A percentile compares a stretch with the other conserved stretches of the same genome.
Evolutionary conservation across 2,329 filamentous ascomycete species (phyloP).

Genomic region (Ophiostoma fasciatum): DNA sequence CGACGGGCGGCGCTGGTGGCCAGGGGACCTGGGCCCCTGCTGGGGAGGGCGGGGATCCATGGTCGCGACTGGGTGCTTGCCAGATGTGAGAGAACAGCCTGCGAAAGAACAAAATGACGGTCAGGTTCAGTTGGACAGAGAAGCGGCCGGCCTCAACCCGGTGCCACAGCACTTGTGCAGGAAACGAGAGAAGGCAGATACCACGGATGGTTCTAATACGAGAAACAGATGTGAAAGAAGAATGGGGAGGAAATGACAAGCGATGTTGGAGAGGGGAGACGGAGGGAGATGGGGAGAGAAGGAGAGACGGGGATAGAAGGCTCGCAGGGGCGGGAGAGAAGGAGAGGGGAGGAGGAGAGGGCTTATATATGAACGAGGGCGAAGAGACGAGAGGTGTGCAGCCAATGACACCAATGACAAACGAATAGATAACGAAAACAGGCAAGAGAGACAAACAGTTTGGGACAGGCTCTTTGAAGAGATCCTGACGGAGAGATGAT

Average conservation of each 20-base stretch:
- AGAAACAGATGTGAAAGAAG: too few relatives aligned
- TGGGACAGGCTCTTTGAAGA: too few relatives aligned
- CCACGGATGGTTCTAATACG: too few relatives aligned
- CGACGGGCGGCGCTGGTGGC: constrained; percentile 4
- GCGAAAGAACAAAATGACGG: background rate
- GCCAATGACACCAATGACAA: too few relatives aligned
- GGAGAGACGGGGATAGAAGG: too few relatives aligned
- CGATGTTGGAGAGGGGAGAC: background rate
- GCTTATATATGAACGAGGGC: background rate
- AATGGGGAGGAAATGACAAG: too few relatives aligned
- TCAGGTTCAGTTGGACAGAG: too few relatives aligned
- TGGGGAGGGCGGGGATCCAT: background rate
- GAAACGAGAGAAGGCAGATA: too few relatives aligned
- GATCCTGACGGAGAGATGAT: background rate
- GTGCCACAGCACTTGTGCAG: too few relatives aligned
- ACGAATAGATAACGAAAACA: background rate
- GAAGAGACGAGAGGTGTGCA: background rate
- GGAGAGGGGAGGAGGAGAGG: background rate
- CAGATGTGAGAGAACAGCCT: background rate
- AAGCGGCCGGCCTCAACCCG: too few relatives aligned
- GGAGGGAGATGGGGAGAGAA: background rate
- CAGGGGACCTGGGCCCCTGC: background rate
- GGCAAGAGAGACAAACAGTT: background rate
- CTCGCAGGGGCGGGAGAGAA: too few relatives aligned
- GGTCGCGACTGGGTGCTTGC: background rate